Conservation (phyloP, 257 asterid species). For the Striga asiatica region DNA sequence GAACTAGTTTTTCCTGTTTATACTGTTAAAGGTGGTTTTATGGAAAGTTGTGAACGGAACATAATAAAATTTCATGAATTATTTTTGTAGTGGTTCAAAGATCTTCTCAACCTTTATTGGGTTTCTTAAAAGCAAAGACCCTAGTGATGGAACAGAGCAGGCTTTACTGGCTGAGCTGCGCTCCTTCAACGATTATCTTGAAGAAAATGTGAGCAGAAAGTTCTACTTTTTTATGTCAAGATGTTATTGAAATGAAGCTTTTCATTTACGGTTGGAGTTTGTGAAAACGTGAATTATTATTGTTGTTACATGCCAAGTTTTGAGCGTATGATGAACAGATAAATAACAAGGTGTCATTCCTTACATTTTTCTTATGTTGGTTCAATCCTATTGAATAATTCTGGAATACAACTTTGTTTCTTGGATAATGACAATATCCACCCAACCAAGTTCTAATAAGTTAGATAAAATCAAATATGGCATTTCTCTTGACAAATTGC, state of each 20-base stretch:
- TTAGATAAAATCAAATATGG: background rate
- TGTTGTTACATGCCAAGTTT: background rate
- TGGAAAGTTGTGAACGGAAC: background rate
- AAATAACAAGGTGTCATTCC: background rate
- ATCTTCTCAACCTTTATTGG: slow-evolving; percentile 80
- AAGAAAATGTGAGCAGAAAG: slow-evolving; percentile 52
- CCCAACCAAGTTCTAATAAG: background rate
- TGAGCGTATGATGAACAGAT: background rate
- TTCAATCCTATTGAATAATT: background rate
- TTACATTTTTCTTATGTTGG: background rate
- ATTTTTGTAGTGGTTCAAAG: slow-evolving; percentile 74
- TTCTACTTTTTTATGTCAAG: background rate
- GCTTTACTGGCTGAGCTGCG: slow-evolving; percentile 65
- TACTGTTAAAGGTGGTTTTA: background rate
- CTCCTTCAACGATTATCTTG: slow-evolving; percentile 55
- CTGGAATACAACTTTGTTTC: too few relatives aligned
- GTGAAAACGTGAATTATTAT: background rate
- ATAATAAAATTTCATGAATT: slow-evolving; percentile 1
- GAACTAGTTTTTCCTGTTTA: background rate
- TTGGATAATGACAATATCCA: background rate
- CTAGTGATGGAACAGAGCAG: slow-evolving; percentile 77
- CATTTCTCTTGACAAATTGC: background rate
- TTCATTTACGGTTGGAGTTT: background rate
- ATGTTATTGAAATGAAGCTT: background rate
- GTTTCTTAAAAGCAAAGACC: slow-evolving; percentile 86